These are phyloP conservation scores for Umbelopsis sp. DNA, from an alignment of 192 early-diverging fungal genomes.

Conservation along the genomic window DNA sequence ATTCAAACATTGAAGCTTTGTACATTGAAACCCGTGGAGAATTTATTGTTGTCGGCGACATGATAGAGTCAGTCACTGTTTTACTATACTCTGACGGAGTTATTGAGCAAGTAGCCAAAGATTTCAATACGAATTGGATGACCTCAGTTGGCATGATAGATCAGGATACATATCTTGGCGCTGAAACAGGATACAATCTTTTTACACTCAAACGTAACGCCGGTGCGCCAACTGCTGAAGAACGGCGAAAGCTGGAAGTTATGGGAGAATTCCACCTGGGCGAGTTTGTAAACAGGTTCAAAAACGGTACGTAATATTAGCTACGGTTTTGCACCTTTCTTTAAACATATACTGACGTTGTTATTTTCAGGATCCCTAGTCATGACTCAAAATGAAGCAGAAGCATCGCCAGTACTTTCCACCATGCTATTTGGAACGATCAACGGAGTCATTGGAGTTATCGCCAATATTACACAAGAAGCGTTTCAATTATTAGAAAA, in stretches of 20 bases:
- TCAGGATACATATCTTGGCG: conserved; percentile 62
- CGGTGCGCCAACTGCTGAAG: conserved; percentile 53
- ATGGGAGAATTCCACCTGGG: conserved; percentile 80
- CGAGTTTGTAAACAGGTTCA: conserved; percentile 79
- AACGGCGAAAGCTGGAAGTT: conserved; percentile 53
- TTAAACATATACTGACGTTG: neutral
- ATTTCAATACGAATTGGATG: conserved; percentile 67
- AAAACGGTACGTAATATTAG: conserved; percentile 55
- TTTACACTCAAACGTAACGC: conserved; percentile 57
- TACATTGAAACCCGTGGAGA: conserved; percentile 65
- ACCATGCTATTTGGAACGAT: conserved; percentile 76
- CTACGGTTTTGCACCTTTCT: neutral
- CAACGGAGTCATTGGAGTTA: conserved; percentile 78
- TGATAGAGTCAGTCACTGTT: conserved; percentile 78
- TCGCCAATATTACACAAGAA: conserved; percentile 67
- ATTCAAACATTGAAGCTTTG: conserved; percentile 62
- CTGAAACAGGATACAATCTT: conserved; percentile 62
- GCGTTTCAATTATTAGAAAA: conserved; percentile 58
- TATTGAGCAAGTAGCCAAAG: conserved; percentile 61
- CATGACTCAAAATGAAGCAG: conserved; percentile 65
- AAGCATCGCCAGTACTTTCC: conserved; percentile 45
- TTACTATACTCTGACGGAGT: conserved; percentile 50
- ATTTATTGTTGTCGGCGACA: conserved; percentile 78
- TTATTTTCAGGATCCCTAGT: conserved; percentile 68
- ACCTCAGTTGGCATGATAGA: conserved; percentile 62